Evolutionary conservation across 192 early-diverging fungal genomes (phyloP).

Genomic region (Phlyctochytrium planicorne): DNA sequence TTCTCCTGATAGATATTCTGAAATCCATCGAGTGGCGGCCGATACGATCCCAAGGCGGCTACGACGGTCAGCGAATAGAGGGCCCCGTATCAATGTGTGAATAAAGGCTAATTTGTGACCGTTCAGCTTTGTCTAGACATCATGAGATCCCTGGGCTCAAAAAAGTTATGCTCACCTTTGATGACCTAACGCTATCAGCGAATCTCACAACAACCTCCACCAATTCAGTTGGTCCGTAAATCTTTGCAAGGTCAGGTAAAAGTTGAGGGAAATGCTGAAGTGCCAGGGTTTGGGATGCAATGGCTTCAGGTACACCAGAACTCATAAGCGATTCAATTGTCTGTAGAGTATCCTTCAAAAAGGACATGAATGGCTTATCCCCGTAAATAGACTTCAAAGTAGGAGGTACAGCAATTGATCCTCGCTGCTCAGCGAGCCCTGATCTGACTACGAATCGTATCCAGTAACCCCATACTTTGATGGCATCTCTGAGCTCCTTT

Average conservation of each 20-base stretch:
- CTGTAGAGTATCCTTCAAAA: conserved; percentile 6
- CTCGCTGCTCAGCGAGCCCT: conserved; percentile 20
- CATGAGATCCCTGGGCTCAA: not conserved
- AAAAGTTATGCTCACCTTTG: conserved; percentile 12
- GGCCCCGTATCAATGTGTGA: conserved; percentile 32
- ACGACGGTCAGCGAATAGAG: conserved; percentile 33
- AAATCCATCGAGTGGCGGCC: conserved; percentile 41
- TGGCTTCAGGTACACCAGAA: conserved; percentile 13
- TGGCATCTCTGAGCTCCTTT: conserved; percentile 48
- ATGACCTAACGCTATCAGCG: conserved; percentile 29
- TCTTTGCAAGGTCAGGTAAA: conserved; percentile 39
- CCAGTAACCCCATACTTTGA: conserved; percentile 65
- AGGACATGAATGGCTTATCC: not conserved
- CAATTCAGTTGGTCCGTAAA: conserved; percentile 27
- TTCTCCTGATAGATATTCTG: conserved; percentile 27
- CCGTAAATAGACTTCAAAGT: not conserved
- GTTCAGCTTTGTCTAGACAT: conserved; percentile 26
- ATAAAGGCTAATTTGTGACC: conserved; percentile 42
- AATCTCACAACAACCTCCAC: conserved; percentile 34
- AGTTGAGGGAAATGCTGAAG: conserved; percentile 42
- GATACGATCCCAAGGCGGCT: conserved; percentile 28
- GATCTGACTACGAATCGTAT: conserved; percentile 24
- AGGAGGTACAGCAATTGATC: not conserved
- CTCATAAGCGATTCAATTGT: conserved; percentile 10
- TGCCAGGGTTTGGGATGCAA: conserved; percentile 60